phyloP scores from a whole-genome alignment of 805 yeast genomes.

The Candida maesae region DNA sequence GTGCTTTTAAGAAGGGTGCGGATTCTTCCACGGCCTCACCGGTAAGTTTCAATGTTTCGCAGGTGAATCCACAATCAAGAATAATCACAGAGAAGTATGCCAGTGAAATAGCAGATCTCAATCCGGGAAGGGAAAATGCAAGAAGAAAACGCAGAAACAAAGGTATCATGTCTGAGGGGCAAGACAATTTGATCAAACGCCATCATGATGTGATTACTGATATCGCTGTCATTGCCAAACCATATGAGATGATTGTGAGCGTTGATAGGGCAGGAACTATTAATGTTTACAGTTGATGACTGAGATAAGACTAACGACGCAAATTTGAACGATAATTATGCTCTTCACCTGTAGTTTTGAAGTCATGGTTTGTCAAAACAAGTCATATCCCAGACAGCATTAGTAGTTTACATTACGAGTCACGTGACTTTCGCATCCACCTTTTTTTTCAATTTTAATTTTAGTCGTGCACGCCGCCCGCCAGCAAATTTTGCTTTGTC shows the following conservation, averaged over 20 bases:
- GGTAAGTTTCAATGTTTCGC: conserved; percentile 22
- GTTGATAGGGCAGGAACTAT: conserved; percentile 67
- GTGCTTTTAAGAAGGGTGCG: conserved; percentile 11
- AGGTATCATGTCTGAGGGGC: conserved; percentile 39
- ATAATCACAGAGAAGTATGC: conserved; percentile 37
- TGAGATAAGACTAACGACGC: no score
- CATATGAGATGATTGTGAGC: conserved; percentile 58
- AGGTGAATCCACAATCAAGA: conserved; percentile 36
- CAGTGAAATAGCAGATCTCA: no score
- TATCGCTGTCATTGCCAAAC: conserved; percentile 42
- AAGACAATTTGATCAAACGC: conserved; percentile 38
- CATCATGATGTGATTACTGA: conserved; percentile 52
- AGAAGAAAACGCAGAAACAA: conserved; percentile 24
- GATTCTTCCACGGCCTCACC: conserved; percentile 11
- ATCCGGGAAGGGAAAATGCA: no score
- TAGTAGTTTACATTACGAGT: no score
- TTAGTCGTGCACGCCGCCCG: no score
- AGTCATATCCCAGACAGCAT: no score
- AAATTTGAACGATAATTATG: no score
- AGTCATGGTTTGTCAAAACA: no score
- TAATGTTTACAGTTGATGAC: conserved; percentile 47
- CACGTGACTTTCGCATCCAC: no score
- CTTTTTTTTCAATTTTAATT: no score
- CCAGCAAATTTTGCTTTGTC: conserved; percentile 19
- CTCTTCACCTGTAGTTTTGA: no score